Percentiles rank a stretch among this genome's conserved stretches.
phyloP scores from a whole-genome alignment of 306 rosid genomes.

The Cucurbita moschata region DNA sequence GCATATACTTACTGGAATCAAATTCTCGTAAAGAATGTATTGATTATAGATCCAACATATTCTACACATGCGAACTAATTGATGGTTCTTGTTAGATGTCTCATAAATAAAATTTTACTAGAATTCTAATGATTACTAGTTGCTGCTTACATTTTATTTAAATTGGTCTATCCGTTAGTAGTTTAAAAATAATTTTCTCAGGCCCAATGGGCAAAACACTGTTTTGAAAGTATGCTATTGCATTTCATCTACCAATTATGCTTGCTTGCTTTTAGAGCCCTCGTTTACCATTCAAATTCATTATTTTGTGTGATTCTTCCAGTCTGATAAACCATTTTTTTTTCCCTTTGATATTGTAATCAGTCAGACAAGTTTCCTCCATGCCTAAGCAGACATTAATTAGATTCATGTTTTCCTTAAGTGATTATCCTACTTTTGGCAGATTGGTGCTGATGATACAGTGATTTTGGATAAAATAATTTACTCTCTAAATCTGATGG shows the following conservation, averaged over 20 bases:
- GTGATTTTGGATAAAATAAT: constrained; percentile 56
- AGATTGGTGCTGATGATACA: constrained; percentile 81
- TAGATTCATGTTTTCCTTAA: background rate
- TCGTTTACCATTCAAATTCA: background rate
- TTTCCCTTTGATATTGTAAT: background rate
- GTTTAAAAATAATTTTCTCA: background rate
- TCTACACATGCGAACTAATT: background rate
- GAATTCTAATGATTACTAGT: background rate
- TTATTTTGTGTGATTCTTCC: background rate
- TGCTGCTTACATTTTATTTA: background rate
- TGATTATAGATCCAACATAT: background rate
- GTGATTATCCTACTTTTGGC: constrained; percentile 16
- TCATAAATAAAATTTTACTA: background rate
- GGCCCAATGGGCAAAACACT: background rate
- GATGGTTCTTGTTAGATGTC: constrained; percentile 1
- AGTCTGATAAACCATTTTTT: background rate
- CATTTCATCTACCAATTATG: background rate
- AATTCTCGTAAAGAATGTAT: background rate
- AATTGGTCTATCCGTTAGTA: background rate
- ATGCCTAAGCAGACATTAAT: background rate
- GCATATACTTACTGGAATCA: background rate
- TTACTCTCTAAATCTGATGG: constrained; percentile 62
- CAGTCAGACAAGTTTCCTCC: background rate
- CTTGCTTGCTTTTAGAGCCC: background rate
- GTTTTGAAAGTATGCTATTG: background rate